These are phyloP conservation scores for Poronia punctata DNA, from an alignment of 495 filamentous ascomycete species.

Conservation along the genomic window DNA sequence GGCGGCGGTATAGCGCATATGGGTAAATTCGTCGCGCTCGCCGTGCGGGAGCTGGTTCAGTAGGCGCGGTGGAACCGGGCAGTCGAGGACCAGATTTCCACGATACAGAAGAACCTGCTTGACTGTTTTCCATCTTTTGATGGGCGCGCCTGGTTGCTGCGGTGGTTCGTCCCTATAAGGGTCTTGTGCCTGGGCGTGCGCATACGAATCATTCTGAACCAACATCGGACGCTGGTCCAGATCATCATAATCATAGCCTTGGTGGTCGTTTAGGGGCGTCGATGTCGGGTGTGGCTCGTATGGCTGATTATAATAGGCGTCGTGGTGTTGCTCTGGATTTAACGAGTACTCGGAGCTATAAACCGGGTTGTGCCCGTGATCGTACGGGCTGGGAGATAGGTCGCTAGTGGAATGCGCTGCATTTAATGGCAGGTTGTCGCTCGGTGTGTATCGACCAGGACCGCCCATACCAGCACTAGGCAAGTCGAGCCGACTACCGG, in stretches of 20 bases:
- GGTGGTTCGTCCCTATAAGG: conserved; percentile 41
- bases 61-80: conserved; percentile 85
- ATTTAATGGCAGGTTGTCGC: conserved; percentile 27
- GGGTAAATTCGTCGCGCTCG: conserved; percentile 94
- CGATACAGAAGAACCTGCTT: conserved; percentile 96
- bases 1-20: conserved; percentile 96
- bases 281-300: conserved; percentile 57
- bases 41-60: conserved; percentile 81
- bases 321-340: conserved; percentile 76
- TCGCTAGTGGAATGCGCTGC: conserved; percentile 72
- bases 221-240: conserved; percentile 46
- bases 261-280: conserved; percentile 44
- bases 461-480: conserved; percentile 50
- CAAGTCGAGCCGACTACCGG: conserved; percentile 54
- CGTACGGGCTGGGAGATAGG: conserved; percentile 53
- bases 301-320: conserved; percentile 76
- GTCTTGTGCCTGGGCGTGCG: conserved; percentile 28
- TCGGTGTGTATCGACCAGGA: conserved; percentile 47
- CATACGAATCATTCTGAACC: conserved; percentile 37
- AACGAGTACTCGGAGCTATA: conserved; percentile 61
- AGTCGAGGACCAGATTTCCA: conserved; percentile 95
- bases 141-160: conserved; percentile 50
- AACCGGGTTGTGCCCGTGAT: conserved; percentile 61
- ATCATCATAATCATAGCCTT: conserved; percentile 46
- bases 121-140: conserved; percentile 95